Conservation (phyloP, 2,329 filamentous ascomycete genomes). For the Thielaviopsis populi region DNA sequence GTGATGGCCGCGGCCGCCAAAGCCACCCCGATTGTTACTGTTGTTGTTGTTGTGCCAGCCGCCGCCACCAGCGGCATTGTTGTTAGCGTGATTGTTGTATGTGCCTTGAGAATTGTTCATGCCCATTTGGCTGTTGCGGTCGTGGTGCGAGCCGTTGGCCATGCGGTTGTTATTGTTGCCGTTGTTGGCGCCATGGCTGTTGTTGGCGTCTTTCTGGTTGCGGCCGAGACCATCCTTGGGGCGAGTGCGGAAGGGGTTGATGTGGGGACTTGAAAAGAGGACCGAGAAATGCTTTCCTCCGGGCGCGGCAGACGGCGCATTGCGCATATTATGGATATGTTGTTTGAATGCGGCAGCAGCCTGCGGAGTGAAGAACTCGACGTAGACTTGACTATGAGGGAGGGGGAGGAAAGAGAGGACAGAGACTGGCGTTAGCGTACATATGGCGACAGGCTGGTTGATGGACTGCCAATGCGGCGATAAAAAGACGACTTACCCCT, state of each 20-base stretch:
- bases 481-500: constrained; percentile 50
- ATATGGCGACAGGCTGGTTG: too few relatives aligned
- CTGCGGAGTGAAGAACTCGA: constrained; percentile 72
- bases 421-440: too few relatives aligned
- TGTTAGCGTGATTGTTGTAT: constrained; percentile 32
- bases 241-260: constrained; percentile 80
- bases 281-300: constrained; percentile 57
- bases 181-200: not conserved
- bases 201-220: constrained; percentile 9
- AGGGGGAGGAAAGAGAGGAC: not conserved
- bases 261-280: constrained; percentile 58
- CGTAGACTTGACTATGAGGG: constrained; percentile 50
- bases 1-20: constrained; percentile 25
- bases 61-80: constrained; percentile 32
- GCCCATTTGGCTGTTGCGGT: constrained; percentile 31
- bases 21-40: constrained; percentile 30
- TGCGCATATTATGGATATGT: constrained; percentile 49
- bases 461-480: too few relatives aligned
- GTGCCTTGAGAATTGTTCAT: constrained; percentile 24
- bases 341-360: constrained; percentile 76
- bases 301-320: constrained; percentile 32
- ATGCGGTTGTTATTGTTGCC: constrained; percentile 32
- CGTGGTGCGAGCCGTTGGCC: constrained; percentile 42
- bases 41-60: constrained; percentile 25
- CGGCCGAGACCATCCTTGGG: constrained; percentile 56